These are phyloP conservation scores for Verticillium longisporum DNA, from an alignment of 2,329 filamentous ascomycete species.

Conservation along the genomic window DNA sequence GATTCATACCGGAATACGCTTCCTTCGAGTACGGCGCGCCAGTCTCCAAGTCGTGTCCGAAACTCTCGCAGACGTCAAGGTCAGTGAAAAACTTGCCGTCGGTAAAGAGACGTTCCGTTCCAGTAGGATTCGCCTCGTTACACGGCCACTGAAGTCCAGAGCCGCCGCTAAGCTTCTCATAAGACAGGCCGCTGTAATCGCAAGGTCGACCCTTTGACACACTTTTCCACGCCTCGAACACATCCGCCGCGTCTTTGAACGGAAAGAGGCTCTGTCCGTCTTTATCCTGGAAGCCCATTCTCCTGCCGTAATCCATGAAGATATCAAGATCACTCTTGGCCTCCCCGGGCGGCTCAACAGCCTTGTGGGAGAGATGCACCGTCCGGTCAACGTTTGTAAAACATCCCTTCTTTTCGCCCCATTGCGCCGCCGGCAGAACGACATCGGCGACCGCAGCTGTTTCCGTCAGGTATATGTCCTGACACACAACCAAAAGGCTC, in stretches of 20 bases:
- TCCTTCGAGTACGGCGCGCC: conserved; percentile 21
- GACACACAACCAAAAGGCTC: conserved; percentile 23
- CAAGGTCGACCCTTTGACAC: conserved; percentile 24
- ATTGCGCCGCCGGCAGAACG: conserved; percentile 26
- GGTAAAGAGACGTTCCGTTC: conserved; percentile 24
- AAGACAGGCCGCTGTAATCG: conserved; percentile 24
- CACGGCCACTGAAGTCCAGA: conserved; percentile 30
- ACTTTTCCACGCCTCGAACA: conserved; percentile 27
- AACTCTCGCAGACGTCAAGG: conserved; percentile 26
- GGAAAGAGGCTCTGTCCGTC: conserved; percentile 22
- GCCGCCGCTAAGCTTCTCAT: conserved; percentile 24
- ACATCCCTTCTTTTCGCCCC: conserved; percentile 29
- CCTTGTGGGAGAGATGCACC: conserved; percentile 27
- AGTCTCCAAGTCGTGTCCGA: conserved; percentile 28
- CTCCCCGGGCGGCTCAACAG: conserved; percentile 28
- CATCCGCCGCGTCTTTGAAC: conserved; percentile 21
- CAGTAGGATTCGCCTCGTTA: conserved; percentile 21
- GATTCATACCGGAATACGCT: conserved; percentile 22
- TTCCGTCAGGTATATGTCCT: conserved; percentile 29
- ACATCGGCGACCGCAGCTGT: conserved; percentile 27
- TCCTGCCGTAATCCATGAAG: conserved; percentile 22
- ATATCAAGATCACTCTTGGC: conserved; percentile 26
- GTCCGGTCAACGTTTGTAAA: conserved; percentile 31
- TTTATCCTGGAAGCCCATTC: conserved; percentile 27
- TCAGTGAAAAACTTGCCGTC: conserved; percentile 27